Base-by-base conservation (phyloP, 108 stramenopile genomes). In the Skeletonema costatum region DNA sequence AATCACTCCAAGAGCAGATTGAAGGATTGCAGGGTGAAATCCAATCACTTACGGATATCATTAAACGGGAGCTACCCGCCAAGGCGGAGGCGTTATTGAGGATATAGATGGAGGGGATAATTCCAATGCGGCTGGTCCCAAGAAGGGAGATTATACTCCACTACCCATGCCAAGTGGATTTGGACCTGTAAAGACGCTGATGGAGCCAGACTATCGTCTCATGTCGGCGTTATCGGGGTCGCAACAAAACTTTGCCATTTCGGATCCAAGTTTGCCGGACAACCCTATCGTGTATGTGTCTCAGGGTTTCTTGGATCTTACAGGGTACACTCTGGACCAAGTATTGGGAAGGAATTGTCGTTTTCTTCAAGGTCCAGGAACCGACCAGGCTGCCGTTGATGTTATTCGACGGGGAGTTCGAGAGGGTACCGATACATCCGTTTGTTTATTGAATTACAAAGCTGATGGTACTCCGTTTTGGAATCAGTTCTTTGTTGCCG, bases 201-300 rank as follows among this genome's bases (percentile, higher is more conserved):
- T 96, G 95, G 93, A 96, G 72, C 93, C 93, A 5, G 93, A 93
- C 72, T 94, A 94, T 68, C 83, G 93, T 60, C 87, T 93, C 69
- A 91, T 97, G 93, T 85, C 85, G 8, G 93, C 93, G 2, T 70
- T 94, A 46, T 90, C 89, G 17, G 91, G 90, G 32, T 91, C 90
- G 25, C 94, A 98, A 86, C 99, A 98, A 82, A 98, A 97, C 84
- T 99, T 99, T 85, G 93, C 98, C 56, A 97, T 99, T 74, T 93
- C 95, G 5, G 98, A 99, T 80, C 98, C 98, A 2, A 94, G 86
- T 56, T 85, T 99, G 30, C 97, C 97, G 21, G 97, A 99, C 87
- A 97, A 98, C 83, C 97, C 97, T 38, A 99, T 98, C 72, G 94
- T 97, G 3, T 97, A 96, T 78, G 93, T 93, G 17, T 90, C 88